Base-by-base conservation (phyloP, 805 yeast genomes). In the Myxozyma neglecta region DNA sequence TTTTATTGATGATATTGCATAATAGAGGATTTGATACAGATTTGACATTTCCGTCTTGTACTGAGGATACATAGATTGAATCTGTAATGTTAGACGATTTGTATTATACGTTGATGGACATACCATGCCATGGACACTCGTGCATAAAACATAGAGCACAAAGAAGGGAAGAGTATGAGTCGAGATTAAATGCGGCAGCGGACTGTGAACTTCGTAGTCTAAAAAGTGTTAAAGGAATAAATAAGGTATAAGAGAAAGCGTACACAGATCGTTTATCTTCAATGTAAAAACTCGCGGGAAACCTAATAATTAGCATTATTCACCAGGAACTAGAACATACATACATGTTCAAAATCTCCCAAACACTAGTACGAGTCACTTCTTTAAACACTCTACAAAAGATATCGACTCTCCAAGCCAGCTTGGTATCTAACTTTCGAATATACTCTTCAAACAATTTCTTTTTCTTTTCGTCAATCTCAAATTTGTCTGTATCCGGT, bases 101-200 rank as follows among this genome's bases (percentile, higher is more conserved):
- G 13, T 13, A 14, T 1, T 18, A 13, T 40, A 24, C 20, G 4
- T 20, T 24, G 8, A 13, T n/a, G 20, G 11, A 42, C 60, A 4
- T 50, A 60, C 64, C 61, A 53, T 63, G 66, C 66, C 66, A 63
- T 8, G 66, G 66, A 46, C 66, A 63, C 13, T 60, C 66, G 42
- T 63, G 66, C 61, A 61, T 56, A 29, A 46, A 63, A 40, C 66
- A 63, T 13, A 61, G 57, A 13, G 64, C 43, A 32, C 66, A 63
- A 11, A 63, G 53, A n/a, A 63, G 61, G 8, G 66, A 63, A 14
- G 64, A 32, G 35, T 63, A 63, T 1, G 66, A 63, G 35, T 63
- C 66, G 13, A 63, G 56, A 29, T 39, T 61, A 24, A 39, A 42
- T 14, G 59, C 45, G 9, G 55, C 20, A 16, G 63, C 32, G 8